Percentiles rank a stretch among this genome's conserved stretches.
Evolutionary conservation across 768 basidiomycete species (phyloP).

Genomic region (Hericium coralloides): DNA sequence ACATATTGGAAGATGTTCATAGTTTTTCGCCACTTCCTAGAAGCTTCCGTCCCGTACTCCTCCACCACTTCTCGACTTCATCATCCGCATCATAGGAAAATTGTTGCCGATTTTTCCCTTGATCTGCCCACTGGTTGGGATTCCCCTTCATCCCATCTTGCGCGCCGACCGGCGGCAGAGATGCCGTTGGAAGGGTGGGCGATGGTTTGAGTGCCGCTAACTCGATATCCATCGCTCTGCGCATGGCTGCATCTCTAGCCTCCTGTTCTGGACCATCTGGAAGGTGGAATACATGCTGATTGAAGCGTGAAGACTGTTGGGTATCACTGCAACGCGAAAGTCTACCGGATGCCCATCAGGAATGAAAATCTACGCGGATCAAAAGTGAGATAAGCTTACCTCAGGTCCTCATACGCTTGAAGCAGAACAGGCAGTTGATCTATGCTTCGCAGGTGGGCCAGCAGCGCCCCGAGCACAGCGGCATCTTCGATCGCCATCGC

Average conservation of each 20-base stretch:
- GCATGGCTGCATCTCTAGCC: conserved; percentile 43
- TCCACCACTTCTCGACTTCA: conserved; percentile 45
- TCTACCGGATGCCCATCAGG: background rate
- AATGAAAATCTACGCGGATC: background rate
- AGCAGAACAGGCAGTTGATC: conserved; percentile 38
- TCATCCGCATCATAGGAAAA: conserved; percentile 49
- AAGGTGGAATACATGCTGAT: conserved; percentile 47
- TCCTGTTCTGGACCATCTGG: conserved; percentile 45
- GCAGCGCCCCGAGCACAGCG: conserved; percentile 36
- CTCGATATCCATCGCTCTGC: conserved; percentile 34
- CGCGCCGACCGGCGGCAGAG: background rate
- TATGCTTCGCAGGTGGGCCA: conserved; percentile 35
- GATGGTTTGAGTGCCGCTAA: conserved; percentile 17
- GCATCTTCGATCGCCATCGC: conserved; percentile 44
- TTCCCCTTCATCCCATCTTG: conserved; percentile 24
- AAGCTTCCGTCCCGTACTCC: background rate
- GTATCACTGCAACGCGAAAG: conserved; percentile 39
- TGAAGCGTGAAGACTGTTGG: conserved; percentile 39
- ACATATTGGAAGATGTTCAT: too few species aligned
- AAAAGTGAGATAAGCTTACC: conserved; percentile 14
- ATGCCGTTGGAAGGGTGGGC: conserved; percentile 1
- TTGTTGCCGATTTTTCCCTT: conserved; percentile 33
- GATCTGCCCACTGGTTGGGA: conserved; percentile 53
- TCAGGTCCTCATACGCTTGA: conserved; percentile 42
- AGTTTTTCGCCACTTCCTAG: background rate